Evolutionary conservation across 1,284 basidiomycete genomes (phyloP), one percentile per base, ranked within the genome.

Genomic region (Acaromyces ingoldii): DNA sequence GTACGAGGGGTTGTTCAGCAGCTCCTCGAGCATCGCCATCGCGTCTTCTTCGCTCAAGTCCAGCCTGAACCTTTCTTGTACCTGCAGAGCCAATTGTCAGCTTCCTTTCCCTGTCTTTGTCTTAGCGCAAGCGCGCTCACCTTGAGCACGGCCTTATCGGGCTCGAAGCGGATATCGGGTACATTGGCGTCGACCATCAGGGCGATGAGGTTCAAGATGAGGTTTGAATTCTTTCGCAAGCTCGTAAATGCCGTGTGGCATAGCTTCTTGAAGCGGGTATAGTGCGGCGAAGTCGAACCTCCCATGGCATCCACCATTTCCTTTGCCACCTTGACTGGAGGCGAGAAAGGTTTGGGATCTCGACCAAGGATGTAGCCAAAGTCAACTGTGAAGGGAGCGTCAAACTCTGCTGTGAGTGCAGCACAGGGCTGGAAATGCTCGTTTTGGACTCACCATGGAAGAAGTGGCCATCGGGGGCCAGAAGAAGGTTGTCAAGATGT

Each of bases 251-350:
- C 93, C 3, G 92, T 97, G 76, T 92, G 91, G 76, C 91, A 95
- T 62, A 95, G 86, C 60, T 85, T 87, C 77, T 93, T 92, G 84
- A 99, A 99, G 31, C 91, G 85, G 24, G 84, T 83, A 76, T 98
- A 91, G 91, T 71, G 87, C 82, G n/a, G 88, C 83, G 31, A 71
- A 5, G 49, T 36, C 1, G 72, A 54, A 4, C 95, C 93, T 15
- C 95, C 95, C 92, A 99, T 96, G 6, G 88, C 92, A 70, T 99
- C 95, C 0, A 98, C 91, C 95, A 98, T 99, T 75, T 98, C 95
- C 67, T 95, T 93, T 78, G 91, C 95, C 25, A 99, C 88, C 77
- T 99, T 99, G 66, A 98, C 91, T 1, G 91, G 89, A 1, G 95
- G 95, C 4, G 95, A 91, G 73, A 95, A 96, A 0, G 92, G 91